phyloP scores from a whole-genome alignment of 805 yeast species.

The Candida verbasci region DNA sequence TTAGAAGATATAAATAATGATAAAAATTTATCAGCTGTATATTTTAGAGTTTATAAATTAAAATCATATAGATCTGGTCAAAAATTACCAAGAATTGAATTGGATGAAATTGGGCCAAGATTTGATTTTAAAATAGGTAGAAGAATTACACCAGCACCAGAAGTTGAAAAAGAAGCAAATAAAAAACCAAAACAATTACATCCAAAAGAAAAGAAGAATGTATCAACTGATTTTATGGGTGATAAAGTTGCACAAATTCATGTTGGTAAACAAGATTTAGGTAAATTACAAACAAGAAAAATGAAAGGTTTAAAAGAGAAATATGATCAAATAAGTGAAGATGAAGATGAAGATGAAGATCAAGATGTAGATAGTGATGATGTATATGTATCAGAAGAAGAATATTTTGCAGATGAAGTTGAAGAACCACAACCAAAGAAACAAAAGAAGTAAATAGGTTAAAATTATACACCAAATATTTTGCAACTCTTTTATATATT shows the following conservation, averaged over 20 bases:
- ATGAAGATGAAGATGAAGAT: constrained; percentile 34
- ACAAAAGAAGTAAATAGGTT: constrained; percentile 20
- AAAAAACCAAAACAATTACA: constrained; percentile 77
- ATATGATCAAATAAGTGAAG: constrained; percentile 72
- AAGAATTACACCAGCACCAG: constrained; percentile 75
- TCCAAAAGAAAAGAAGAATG: constrained; percentile 82
- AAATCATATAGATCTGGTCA: constrained; percentile 80
- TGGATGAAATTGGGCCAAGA: constrained; percentile 94
- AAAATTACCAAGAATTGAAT: constrained; percentile 88
- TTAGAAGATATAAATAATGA: constrained; percentile 66
- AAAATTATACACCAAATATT: too few relatives aligned
- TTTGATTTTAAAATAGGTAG: constrained; percentile 91
- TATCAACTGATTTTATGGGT: constrained; percentile 84
- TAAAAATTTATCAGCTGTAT: constrained; percentile 67
- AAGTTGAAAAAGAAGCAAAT: constrained; percentile 85
- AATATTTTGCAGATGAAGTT: constrained; percentile 11
- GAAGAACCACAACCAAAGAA: constrained; percentile 28
- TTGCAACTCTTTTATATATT: too few relatives aligned
- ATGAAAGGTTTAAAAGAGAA: constrained; percentile 94
- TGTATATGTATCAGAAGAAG: constrained; percentile 8
- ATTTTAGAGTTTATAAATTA: constrained; percentile 87
- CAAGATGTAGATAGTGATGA: constrained; percentile 29
- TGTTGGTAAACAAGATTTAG: constrained; percentile 91
- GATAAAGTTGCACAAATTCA: constrained; percentile 96
- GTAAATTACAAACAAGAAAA: constrained; percentile 90